These are phyloP conservation scores for Trypanosoma mega DNA, from an alignment of 208 protist species.

Conservation along the genomic window DNA sequence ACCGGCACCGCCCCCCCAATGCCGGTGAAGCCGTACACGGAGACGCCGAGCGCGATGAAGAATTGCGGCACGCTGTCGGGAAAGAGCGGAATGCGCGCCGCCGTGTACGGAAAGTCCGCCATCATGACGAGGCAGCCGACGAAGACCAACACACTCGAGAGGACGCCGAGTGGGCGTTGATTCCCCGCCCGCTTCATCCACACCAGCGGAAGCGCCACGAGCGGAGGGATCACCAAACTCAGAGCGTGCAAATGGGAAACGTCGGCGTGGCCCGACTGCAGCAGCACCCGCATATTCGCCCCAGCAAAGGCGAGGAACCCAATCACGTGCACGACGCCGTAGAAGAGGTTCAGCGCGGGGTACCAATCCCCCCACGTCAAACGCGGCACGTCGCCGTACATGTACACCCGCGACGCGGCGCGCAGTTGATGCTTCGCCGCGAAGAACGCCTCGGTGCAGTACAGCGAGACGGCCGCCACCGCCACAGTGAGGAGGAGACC, in stretches of 20 bases:
- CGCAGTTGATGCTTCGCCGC: conserved; percentile 56
- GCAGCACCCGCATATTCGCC: conserved; percentile 43
- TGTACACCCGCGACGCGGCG: conserved; percentile 34
- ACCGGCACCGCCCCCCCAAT: too few relatives aligned
- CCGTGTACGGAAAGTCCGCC: too few relatives aligned
- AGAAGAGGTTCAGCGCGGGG: too few relatives aligned
- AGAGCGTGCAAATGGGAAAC: conserved; percentile 36
- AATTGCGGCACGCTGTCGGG: too few relatives aligned
- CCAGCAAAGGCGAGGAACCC: conserved; percentile 52
- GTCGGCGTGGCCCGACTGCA: conserved; percentile 36
- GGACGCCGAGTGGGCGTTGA: conserved; percentile 40
- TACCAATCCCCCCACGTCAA: too few relatives aligned
- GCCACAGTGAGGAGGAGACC: conserved; percentile 47
- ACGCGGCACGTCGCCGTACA: too few relatives aligned
- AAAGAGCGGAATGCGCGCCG: too few relatives aligned
- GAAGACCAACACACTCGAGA: conserved; percentile 55
- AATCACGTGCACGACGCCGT: conserved; percentile 47
- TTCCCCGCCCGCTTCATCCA: conserved; percentile 48
- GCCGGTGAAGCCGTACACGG: too few relatives aligned
- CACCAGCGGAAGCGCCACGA: conserved; percentile 43
- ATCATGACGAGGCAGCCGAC: conserved; percentile 50
- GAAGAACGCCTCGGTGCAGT: conserved; percentile 59
- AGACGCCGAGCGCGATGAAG: too few relatives aligned
- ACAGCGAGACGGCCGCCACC: conserved; percentile 45
- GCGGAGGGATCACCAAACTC: conserved; percentile 42